Evolutionary conservation across 2,329 filamentous ascomycete species (phyloP), one percentile per base, ranked within the genome.

Genomic region (Sarocladium kiliense): DNA sequence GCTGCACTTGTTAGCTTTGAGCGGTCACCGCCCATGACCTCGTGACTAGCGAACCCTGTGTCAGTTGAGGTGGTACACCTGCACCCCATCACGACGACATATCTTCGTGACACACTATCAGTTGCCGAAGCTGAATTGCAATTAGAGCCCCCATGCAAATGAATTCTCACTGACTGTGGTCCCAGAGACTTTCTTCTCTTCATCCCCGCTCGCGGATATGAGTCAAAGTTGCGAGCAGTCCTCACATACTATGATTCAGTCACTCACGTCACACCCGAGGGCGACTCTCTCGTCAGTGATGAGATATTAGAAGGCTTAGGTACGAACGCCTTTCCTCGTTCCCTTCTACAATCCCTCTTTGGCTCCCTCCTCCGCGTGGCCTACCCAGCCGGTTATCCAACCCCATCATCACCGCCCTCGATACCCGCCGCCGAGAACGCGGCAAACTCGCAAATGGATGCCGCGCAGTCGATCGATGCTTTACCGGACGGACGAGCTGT

Each of bases 221-320:
- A 81, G 56, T 84, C 88, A 23, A 87, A 88, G 60, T 80, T 99
- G 44, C 85, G 86, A 66, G 86, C 89, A 54, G 88, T 97, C 55
- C 78, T 97, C 63, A 92, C 90, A 53, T 97, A 95, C 73, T 99
- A 96, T 72, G 87, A 89, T 57, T 88, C 91, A 50, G 89, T 93
- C 62, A 86, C 95, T 67, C 91, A 89, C 71, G 79, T 99, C 68
- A 96, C 90, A 66, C 80, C 91, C 58, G 94, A 99, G 79, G 94
- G 94, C 71, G 94, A 97, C 76, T 94, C 94, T 63, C 81, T 89
- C 65, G 86, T 97, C 65, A 90, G 87, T 76, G 92, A 96, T 75
- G 91, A 96, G 70, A 88, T 87, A 68, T 82, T 96, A 67, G 84
- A 96, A 80, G 89, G 92, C 75, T 79, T 96, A 92, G 93, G 93